phyloP scores from a whole-genome alignment of 441 rosid genomes.

The Flueggea neowawraea region DNA sequence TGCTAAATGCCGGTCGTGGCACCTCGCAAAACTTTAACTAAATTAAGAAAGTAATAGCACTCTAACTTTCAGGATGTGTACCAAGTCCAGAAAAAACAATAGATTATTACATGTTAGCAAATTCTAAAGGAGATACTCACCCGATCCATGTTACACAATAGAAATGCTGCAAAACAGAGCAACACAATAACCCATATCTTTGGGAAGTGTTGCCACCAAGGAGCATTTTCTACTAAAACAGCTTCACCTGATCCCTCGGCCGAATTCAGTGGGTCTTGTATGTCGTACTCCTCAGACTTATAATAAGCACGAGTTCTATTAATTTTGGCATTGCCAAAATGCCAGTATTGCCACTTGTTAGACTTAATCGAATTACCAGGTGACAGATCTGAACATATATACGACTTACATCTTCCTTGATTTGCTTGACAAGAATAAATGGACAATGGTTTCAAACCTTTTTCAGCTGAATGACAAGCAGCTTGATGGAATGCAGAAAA shows the following conservation, averaged over 20 bases:
- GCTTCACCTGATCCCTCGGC: slow-evolving; percentile 58
- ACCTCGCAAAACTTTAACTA: not conserved
- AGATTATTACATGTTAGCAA: not conserved
- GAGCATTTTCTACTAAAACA: slow-evolving; percentile 45
- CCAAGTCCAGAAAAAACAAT: not conserved
- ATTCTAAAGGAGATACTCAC: slow-evolving; percentile 39
- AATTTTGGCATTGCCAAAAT: slow-evolving; percentile 24
- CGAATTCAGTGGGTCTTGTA: slow-evolving; percentile 51
- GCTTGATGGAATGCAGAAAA: slow-evolving; percentile 18
- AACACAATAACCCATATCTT: slow-evolving; percentile 90
- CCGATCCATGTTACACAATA: slow-evolving; percentile 97
- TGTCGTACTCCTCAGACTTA: slow-evolving; percentile 80
- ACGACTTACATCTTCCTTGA: slow-evolving; percentile 30
- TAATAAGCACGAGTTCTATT: slow-evolving; percentile 56
- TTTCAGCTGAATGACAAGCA: slow-evolving; percentile 25
- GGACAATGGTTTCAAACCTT: slow-evolving; percentile 17
- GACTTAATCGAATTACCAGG: slow-evolving; percentile 29
- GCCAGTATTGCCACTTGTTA: slow-evolving; percentile 15
- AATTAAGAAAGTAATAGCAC: slow-evolving; percentile 2
- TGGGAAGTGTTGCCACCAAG: slow-evolving; percentile 88
- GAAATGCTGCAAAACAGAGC: slow-evolving; percentile 82
- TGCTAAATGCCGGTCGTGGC: slow-evolving; percentile 6
- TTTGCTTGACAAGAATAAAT: slow-evolving; percentile 23
- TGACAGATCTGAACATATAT: slow-evolving; percentile 21
- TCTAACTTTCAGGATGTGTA: not conserved